Percentiles rank a stretch among this genome's conserved stretches.
These are phyloP conservation scores for Cymodocea nodosa DNA, from an alignment of 116 monocot species.

Conservation along the genomic window DNA sequence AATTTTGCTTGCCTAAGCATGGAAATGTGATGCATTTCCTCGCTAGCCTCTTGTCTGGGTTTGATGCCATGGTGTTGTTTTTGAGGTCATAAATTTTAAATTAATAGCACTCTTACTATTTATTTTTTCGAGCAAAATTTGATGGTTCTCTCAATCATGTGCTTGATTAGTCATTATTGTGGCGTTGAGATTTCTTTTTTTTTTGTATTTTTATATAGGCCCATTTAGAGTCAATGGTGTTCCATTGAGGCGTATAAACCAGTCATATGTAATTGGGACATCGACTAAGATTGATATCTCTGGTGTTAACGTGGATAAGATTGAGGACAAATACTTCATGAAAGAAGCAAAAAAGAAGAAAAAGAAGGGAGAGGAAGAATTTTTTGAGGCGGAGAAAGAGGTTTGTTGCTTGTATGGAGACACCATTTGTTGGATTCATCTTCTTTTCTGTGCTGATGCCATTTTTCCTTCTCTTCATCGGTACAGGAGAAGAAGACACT, in stretches of 20 bases:
- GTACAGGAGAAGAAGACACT: slow-evolving; percentile 39
- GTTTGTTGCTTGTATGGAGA: slow-evolving; percentile 6
- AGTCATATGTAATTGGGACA: slow-evolving; percentile 65
- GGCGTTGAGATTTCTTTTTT: not conserved
- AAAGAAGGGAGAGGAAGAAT: slow-evolving; percentile 70
- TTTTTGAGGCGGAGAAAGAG: slow-evolving; percentile 73
- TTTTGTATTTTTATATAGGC: slow-evolving; percentile 20
- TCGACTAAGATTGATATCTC: slow-evolving; percentile 74
- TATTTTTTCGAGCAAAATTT: too few relatives aligned
- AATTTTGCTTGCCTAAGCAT: too few relatives aligned
- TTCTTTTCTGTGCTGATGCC: not conserved
- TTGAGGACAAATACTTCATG: slow-evolving; percentile 52
- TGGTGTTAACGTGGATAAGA: slow-evolving; percentile 42
- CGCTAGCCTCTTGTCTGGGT: too few relatives aligned
- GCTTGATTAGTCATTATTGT: too few relatives aligned
- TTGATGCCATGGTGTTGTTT: too few relatives aligned
- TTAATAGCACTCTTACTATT: too few relatives aligned
- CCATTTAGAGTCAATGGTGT: slow-evolving; percentile 86
- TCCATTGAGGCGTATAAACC: slow-evolving; percentile 52
- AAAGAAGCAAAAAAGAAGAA: slow-evolving; percentile 36
- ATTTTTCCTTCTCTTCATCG: not conserved
- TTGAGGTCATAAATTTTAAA: too few relatives aligned
- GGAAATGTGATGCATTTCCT: too few relatives aligned
- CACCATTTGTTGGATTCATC: not conserved
- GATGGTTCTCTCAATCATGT: too few relatives aligned